Percentiles rank a stretch among this genome's conserved stretches.
These are phyloP conservation scores for Exophiala alcalophila DNA, from an alignment of 2,329 filamentous ascomycete species.

Conservation along the genomic window DNA sequence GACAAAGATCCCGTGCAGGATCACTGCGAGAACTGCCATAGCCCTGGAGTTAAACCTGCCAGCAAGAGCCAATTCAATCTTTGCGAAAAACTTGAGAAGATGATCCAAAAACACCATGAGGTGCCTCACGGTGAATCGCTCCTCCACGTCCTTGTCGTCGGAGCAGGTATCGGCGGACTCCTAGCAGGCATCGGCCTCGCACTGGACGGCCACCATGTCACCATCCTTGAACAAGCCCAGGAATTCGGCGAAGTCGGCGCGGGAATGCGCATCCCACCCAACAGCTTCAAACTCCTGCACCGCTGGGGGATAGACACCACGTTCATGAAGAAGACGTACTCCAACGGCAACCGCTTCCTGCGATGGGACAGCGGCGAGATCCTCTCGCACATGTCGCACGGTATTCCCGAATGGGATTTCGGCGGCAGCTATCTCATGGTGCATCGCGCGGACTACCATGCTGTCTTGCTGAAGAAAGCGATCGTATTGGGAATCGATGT, in stretches of 20 bases:
- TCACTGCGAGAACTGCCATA: too few relatives aligned
- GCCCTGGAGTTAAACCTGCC: too few relatives aligned
- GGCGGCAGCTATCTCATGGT: slow-evolving; percentile 31
- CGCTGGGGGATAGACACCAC: slow-evolving; percentile 37
- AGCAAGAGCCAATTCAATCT: too few relatives aligned
- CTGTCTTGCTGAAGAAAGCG: slow-evolving; percentile 31
- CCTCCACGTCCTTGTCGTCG: too few relatives aligned
- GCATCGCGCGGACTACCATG: slow-evolving; percentile 37
- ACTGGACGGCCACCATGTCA: slow-evolving; percentile 23
- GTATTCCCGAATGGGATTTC: slow-evolving; percentile 24
- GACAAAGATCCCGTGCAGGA: too few relatives aligned
- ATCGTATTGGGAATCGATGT: slow-evolving; percentile 15
- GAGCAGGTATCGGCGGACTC: background rate
- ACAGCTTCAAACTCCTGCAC: slow-evolving; percentile 35
- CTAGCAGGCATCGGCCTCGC: background rate
- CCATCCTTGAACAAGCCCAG: slow-evolving; percentile 27
- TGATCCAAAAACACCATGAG: too few relatives aligned
- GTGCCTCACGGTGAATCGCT: too few relatives aligned
- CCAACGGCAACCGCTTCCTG: slow-evolving; percentile 36
- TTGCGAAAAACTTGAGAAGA: too few relatives aligned
- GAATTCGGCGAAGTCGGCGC: slow-evolving; percentile 37
- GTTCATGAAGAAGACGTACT: slow-evolving; percentile 32
- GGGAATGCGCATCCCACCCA: slow-evolving; percentile 43
- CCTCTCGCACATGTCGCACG: slow-evolving; percentile 36
- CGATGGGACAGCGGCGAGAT: slow-evolving; percentile 37